Base-by-base conservation (phyloP, 345 rosid species). In the Leavenworthia alabamica region DNA sequence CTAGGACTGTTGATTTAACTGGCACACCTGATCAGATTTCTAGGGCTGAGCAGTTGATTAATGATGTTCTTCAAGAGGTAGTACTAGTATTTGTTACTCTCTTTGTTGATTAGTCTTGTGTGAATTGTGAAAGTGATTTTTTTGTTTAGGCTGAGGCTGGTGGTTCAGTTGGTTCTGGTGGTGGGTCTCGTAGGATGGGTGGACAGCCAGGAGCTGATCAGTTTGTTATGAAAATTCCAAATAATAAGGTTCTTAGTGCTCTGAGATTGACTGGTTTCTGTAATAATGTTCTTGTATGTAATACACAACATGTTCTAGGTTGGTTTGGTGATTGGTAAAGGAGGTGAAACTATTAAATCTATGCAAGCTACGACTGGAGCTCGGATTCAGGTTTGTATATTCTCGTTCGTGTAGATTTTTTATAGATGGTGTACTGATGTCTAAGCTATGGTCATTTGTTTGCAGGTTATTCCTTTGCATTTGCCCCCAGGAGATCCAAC, bases 271-370 rank as follows among this genome's bases (percentile, higher is more conserved):
- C 24, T 4, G 13, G 20, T 74, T 56, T 37, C 14, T 60, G 43
- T 41, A 32, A 41, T n/a, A 35, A 57, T 7, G 35, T 51, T 40
- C 50, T 75, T 26, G 45, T 56, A 65, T 71, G 20, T 66, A 42
- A 81, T 52, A n/a, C 28, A 61, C 3, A 46, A 49, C 47, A 8
- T 62, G 67, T 48, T 76, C 67, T 84, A 94, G 99, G 99, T 94
- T 78, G 99, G 99, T 69, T 67, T 94, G 73, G 97, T 94, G 22
- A 94, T 94, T 76, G 99, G 99, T 57, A 94, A 94, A 86, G 97
- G 99, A 53, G 99, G 99, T 12, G 99, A 94, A 45, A 83, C 96
- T 17, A 94, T 94, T 56, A 94, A 94, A 86, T 86, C 78, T 68
- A 88, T 94, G 95, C 99, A 94, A 84, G 85, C 86, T 24, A 79